Evolutionary conservation across 768 basidiomycete genomes (phyloP).

Genomic region (Kwoniella sp.): DNA sequence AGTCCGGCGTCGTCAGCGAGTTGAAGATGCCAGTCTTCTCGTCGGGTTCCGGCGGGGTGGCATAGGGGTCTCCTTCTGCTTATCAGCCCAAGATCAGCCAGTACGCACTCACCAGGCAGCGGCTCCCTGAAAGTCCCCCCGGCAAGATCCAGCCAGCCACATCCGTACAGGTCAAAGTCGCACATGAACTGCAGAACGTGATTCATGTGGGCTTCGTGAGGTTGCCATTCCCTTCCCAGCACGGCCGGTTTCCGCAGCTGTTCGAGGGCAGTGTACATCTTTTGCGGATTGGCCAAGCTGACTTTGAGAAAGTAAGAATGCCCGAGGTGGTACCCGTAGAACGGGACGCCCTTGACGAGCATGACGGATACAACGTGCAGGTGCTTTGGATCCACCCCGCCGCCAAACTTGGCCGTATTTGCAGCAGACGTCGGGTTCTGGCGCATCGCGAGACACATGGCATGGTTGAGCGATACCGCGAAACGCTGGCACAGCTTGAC

Average conservation of each 20-base stretch:
- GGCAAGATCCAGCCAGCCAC: conserved; percentile 76
- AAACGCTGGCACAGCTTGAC: conserved; percentile 66
- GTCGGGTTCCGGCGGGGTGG: conserved; percentile 18
- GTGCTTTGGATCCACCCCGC: conserved; percentile 44
- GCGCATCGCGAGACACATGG: conserved; percentile 74
- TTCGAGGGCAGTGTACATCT: conserved; percentile 65
- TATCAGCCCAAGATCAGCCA: too few relatives aligned
- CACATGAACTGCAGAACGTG: conserved; percentile 87
- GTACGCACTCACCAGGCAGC: conserved; percentile 51
- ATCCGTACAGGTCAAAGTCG: conserved; percentile 92
- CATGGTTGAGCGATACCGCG: conserved; percentile 73
- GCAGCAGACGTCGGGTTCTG: conserved; percentile 63
- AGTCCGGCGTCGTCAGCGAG: conserved; percentile 33
- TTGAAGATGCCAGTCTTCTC: conserved; percentile 35
- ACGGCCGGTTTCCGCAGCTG: conserved; percentile 78
- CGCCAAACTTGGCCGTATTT: conserved; percentile 53
- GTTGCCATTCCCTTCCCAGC: conserved; percentile 69
- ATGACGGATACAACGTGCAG: conserved; percentile 63
- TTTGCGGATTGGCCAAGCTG: conserved; percentile 64
- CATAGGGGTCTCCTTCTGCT: conserved; percentile 44
- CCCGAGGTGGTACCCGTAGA: conserved; percentile 87
- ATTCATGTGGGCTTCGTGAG: conserved; percentile 86
- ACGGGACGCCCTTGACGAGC: conserved; percentile 88
- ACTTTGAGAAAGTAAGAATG: conserved; percentile 88
- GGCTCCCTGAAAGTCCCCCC: conserved; percentile 52